Evolutionary conservation across 202 grass and related monocot genomes (phyloP).

Genomic region (Zizania palustris): DNA sequence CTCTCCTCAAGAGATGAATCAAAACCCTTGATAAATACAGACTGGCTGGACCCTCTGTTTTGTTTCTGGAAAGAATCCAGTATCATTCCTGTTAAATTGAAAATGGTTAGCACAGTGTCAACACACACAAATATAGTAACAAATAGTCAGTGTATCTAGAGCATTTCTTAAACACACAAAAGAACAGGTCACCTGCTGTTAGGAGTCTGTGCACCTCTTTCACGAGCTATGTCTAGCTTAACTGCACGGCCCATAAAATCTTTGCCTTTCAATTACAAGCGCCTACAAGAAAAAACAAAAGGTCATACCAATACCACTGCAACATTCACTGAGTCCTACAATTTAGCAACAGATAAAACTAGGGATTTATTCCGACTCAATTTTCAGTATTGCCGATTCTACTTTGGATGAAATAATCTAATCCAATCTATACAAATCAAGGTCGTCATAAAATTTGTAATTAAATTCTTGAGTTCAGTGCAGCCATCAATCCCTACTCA

Average conservation of each 20-base stretch:
- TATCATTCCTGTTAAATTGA: conserved; percentile 43
- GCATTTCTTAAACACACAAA: background rate
- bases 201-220: conserved; percentile 56
- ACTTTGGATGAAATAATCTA: background rate
- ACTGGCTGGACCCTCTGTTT: conserved; percentile 37
- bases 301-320: background rate
- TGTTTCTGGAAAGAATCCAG: conserved; percentile 53
- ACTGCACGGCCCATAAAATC: conserved; percentile 55
- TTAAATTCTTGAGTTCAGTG: background rate
- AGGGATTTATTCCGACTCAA: background rate
- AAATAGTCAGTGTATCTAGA: background rate
- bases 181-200: conserved; percentile 48
- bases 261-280: conserved; percentile 44
- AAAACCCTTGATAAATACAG: conserved; percentile 73
- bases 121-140: background rate
- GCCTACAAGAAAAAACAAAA: conserved; percentile 48
- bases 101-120: background rate
- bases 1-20: conserved; percentile 47
- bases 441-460: background rate
- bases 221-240: conserved; percentile 61
- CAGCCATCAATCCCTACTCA: background rate
- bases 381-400: background rate
- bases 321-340: no score
- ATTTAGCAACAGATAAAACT: background rate
- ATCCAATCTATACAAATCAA: background rate